Evolutionary conservation across 2,329 filamentous ascomycete genomes (phyloP), one percentile per base, ranked within the genome.

Genomic region (Phialophora chinensis): DNA sequence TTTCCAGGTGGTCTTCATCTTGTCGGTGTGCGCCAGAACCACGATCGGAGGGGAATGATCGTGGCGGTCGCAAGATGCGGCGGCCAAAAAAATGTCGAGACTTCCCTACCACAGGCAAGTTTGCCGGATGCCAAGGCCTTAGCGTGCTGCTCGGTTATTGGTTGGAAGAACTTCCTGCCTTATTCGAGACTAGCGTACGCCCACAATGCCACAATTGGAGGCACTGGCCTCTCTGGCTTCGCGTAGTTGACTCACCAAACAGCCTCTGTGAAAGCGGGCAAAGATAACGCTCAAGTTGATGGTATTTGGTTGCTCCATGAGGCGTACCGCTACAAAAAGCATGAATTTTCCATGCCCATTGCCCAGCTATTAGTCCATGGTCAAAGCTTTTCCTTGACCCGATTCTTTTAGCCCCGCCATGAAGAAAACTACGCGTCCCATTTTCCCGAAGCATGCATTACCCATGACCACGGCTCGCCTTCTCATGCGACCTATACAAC

Each of bases 1-100:
- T 76, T 87, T 86, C 84, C 84, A 86, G 50, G 84, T 85, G 56
- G 83, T 86, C 82, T 86, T 86, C 84, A 86, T 74, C 60, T 72
- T 86, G 76, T 44, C 58, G 58, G 29, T 35, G 25, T 44, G 42
- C 59, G 44, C 38, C 38, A 35, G 25, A 10, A 49, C 23, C 20
- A 75, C 78, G 29, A 75, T 74, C 72, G 71, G 68, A 75, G 66
- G 35, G 27, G 55, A 53, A 56, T 63, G 67, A 63, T 67, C 69
- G 69, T 60, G 47, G 62, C 44, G 56, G 8, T 61, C 42, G 47
- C 44, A 12, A 27, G 49, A 12, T 29, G 49, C 53, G 53, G 50
- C 63, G 70, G 73, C 63, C 60, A 66, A 68, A 68, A 68, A 56
- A 56, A 17, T 56, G 38, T 44, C 38, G 14, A 44, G 38, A n/a